Base-by-base conservation (phyloP, 2,329 filamentous ascomycete species). In the Alternaria viburni region DNA sequence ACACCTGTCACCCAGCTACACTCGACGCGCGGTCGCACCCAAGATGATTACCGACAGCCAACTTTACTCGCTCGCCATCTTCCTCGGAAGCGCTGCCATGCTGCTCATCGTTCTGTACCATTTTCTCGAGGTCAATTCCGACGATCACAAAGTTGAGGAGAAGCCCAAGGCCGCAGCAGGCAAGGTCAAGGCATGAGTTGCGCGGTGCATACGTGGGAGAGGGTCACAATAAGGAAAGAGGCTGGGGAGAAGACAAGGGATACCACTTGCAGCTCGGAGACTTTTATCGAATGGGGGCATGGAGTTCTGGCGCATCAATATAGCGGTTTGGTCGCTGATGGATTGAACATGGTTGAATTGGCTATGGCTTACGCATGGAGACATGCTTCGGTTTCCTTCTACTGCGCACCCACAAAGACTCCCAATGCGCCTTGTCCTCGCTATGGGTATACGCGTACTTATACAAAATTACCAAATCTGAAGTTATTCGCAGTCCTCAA, bases 31-130 rank as follows among this genome's bases (percentile, higher is more conserved):
- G 32, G 61, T 75, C 84, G 65, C 54, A 30, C 45, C 73, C 83
- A 92, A 75, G 52, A 99, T 99, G 96, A 98, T 99, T 79, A 91
- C 94, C 79, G 96, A 99, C 88, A 85, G 87, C 80, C 90, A 96
- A 70, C 90, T 99, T 74, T 97, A 98, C 86, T 88, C 88, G 67
- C 88, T 99, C 28, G 94, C 96, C 80, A 90, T 98, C 80, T 95
- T 97, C 80, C 91, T 99, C 64, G 96, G 96, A 83, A 91, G 90
- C 59, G 88, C 90, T 44, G 89, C 95, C 67, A 95, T 98, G 92
- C 85, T 97, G 47, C 87, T 99, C 66, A 97, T 98, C 70, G 89
- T 99, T 28, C 83, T 97, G 26, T 98, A 99, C 83, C 93, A 98
- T 81, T 98, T 96, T 83, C 89, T 99, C 74, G 95, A 98, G 80